Conservation (phyloP, 169 alveolate species). For the Sarcocystis neurona region DNA sequence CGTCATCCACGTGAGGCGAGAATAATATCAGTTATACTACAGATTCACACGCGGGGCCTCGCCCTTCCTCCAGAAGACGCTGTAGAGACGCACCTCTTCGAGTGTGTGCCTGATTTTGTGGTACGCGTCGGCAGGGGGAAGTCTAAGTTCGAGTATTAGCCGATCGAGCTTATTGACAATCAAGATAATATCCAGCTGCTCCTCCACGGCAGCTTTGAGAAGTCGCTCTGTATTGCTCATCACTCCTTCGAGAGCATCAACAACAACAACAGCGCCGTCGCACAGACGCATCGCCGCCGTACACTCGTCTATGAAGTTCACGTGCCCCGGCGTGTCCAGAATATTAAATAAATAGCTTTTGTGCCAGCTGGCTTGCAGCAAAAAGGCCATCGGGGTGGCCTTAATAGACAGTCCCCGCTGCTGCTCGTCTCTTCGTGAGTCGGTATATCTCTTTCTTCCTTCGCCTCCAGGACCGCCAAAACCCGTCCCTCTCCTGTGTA, state of each 20-base stretch:
- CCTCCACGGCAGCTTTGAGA: constrained; percentile 83
- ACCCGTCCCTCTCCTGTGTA: constrained; percentile 6
- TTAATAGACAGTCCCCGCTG: constrained; percentile 95
- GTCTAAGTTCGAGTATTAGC: constrained; percentile 93
- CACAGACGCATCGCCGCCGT: constrained; percentile 92
- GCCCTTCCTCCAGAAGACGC: no score
- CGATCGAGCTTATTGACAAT: constrained; percentile 96
- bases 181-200: constrained; percentile 74
- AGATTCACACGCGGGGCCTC: constrained; percentile 14
- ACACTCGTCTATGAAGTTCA: constrained; percentile 97
- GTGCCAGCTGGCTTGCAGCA: constrained; percentile 88
- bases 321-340: constrained; percentile 85
- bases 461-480: no score
- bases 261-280: constrained; percentile 96
- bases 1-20: no score
- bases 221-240: constrained; percentile 90
- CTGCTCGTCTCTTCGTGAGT: constrained; percentile 96
- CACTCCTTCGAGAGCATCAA: constrained; percentile 97
- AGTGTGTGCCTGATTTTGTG: constrained; percentile 87
- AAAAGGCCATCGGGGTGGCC: constrained; percentile 95
- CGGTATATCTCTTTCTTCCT: constrained; percentile 93
- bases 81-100: constrained; percentile 72
- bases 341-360: constrained; percentile 74
- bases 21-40: no score
- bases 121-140: constrained; percentile 99